Base-by-base conservation (phyloP, 83 land plant species). In the Thuja plicata region DNA sequence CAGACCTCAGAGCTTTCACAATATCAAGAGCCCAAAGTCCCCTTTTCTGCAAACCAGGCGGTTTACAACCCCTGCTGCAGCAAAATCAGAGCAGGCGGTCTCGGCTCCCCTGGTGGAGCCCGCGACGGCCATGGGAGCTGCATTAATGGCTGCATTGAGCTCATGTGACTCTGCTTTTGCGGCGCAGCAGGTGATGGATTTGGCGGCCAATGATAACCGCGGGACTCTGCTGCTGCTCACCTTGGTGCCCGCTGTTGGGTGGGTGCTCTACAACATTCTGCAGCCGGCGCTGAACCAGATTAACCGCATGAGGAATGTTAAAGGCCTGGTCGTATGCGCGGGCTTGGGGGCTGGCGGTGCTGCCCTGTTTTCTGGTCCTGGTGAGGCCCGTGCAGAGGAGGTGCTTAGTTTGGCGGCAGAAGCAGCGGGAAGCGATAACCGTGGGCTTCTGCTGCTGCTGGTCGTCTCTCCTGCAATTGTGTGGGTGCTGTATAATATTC, bases 401-500 rank as follows among this genome's bases (percentile, higher is more conserved):
- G 87, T 86, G 41, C 5, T 86, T 0, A 57, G 40, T 60, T 66
- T 86, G 76, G 87, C 74, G 74, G 94, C 93, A 19, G 90, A 89
- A 30, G 94, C 94, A 21, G 91, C 92, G 1, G 82, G 91, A 19
- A 86, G 83, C 40, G 96, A 95, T 60, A 94, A 86, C 91, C 86
- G 98, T 76, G 95, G 96, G 8, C 34, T 90, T 87, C 92, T 96
- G 40, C 85, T 96, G 66, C 84, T 94, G 89, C 21, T 96, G 43
- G 95, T 95, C 34, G 86, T 96, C 1, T 41, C 89, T 27, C 97
- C 95, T 0, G 97, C 95, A 1, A 79, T 94, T 89, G 89, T 57
- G 0, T 95, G 97, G 96, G 97, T 96, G 73, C 87, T 94, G 30
- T 94, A 89, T 92, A 96, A 95, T 88, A 96, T 94, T 84, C 89